Evolutionary conservation across 2,329 filamentous ascomycete genomes (phyloP).

Genomic region (Epichloe baconii): DNA sequence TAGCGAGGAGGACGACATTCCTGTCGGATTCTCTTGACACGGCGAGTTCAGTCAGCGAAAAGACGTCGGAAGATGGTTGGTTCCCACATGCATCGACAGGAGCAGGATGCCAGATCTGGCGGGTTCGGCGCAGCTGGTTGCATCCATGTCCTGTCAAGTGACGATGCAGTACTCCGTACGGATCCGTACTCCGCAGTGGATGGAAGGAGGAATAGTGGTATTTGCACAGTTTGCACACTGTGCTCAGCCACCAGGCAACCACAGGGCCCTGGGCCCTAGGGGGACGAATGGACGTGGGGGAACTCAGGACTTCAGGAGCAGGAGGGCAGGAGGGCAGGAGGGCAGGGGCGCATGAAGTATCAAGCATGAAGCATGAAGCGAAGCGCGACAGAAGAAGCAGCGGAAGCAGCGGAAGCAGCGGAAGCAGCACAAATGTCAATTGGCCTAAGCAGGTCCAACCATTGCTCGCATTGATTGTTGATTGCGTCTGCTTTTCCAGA

Average conservation of each 20-base stretch:
- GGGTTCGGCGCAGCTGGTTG: not conserved
- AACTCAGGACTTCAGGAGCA: no score
- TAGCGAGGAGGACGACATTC: not conserved
- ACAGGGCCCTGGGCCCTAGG: no score
- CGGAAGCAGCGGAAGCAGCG: not conserved
- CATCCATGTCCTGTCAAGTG: slow-evolving; percentile 1
- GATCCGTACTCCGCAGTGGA: not conserved
- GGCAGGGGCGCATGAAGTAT: no score
- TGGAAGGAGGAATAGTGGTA: not conserved
- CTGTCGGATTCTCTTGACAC: not conserved
- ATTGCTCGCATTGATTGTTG: no score
- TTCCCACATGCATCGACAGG: not conserved
- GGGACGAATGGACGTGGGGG: not conserved
- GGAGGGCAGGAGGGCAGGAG: no score
- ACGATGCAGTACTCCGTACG: not conserved
- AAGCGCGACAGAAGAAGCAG: not conserved
- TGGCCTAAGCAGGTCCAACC: no score
- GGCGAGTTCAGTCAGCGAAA: not conserved
- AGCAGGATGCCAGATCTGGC: slow-evolving; percentile 1
- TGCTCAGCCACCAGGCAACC: not conserved
- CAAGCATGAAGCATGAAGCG: no score
- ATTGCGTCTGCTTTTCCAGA: no score
- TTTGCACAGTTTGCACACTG: not conserved
- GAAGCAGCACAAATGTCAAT: no score
- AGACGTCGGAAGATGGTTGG: no score